Base-by-base conservation (phyloP, 2,329 filamentous ascomycete genomes). In the Plenodomus lindquistii region DNA sequence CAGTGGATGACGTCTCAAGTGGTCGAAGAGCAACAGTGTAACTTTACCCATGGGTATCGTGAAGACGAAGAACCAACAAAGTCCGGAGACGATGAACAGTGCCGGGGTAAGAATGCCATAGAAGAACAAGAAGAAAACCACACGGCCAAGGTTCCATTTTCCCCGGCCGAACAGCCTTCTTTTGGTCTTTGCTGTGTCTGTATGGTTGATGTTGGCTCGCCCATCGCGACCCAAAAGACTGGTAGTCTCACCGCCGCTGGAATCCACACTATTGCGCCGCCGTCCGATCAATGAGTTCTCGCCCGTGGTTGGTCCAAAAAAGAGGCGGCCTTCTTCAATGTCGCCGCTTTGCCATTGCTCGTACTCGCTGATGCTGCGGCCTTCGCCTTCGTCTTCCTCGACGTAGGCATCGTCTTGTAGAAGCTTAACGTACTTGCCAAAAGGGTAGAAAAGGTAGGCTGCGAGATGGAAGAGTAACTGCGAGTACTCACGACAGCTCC, bases 281-380 rank as follows among this genome's bases (percentile, higher is more conserved):
- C 91, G 86, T 18, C 93, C 94, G 36, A 97, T 79, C 42, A 97
- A 85, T 6, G 91, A 95, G 38, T 59, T 63, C 44, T 89, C 84
- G 60, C 81, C 86, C 19, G 83, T 75, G 21, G 76, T 84, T 2
- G 94, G 94, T 0, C 94, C 95, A 70, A 99, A 99, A 77, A 99
- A 97, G 2, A 99, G 82, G 27, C 93, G 84, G 2, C 94, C 94
- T 70, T 97, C 91, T 73, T 99, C 94, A 27, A 99, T 82, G 66
- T 99, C 94, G 42, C 94, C 94, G 67, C 86, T 97, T 75, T 99
- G 94, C 94, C 94, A 99, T 74, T 96, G 91, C 72, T 99, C 94
- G 69, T 99, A 99, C 76, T 99, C 94, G 64, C 90, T 95, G 66
- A 99, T 97, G 75, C 92, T 97, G 66, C 94, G 85, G 17, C 94